phyloP scores from a whole-genome alignment of 371 early-diverging fungal species.

The Mucor indicus region DNA sequence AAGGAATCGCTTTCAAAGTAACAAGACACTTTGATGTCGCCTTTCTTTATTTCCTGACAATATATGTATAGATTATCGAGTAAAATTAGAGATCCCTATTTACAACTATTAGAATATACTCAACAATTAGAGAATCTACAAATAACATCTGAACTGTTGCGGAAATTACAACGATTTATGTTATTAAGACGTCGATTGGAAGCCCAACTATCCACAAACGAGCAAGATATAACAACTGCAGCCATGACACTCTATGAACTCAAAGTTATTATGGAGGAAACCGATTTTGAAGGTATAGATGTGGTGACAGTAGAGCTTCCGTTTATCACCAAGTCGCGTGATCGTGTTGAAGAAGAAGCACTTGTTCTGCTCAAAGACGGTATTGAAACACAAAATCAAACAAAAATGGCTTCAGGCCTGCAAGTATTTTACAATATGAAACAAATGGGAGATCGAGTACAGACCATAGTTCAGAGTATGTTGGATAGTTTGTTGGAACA shows the following conservation, averaged over 20 bases:
- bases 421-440: conserved; percentile 76
- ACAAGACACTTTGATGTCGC: neutral
- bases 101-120: conserved; percentile 56
- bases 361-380: conserved; percentile 58
- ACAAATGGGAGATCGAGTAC: conserved; percentile 50
- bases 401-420: conserved; percentile 71
- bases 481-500: conserved; percentile 49
- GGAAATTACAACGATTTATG: conserved; percentile 65
- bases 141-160: conserved; percentile 58
- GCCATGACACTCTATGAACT: conserved; percentile 55
- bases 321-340: conserved; percentile 45
- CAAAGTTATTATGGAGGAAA: conserved; percentile 57
- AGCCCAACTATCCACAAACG: conserved; percentile 41
- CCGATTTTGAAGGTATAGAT: conserved; percentile 66
- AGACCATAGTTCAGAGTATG: conserved; percentile 42
- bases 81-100: conserved; percentile 61
- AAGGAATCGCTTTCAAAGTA: conserved; percentile 62
- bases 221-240: conserved; percentile 59
- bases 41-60: neutral
- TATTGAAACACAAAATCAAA: conserved; percentile 59
- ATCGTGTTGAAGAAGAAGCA: conserved; percentile 52
- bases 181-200: conserved; percentile 62
- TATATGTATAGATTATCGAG: conserved; percentile 43
- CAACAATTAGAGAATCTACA: conserved; percentile 66
- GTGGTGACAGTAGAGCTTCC: conserved; percentile 53